These are phyloP conservation scores for Colletotrichum falcatum DNA, from an alignment of 2,329 filamentous ascomycete genomes.

Conservation along the genomic window DNA sequence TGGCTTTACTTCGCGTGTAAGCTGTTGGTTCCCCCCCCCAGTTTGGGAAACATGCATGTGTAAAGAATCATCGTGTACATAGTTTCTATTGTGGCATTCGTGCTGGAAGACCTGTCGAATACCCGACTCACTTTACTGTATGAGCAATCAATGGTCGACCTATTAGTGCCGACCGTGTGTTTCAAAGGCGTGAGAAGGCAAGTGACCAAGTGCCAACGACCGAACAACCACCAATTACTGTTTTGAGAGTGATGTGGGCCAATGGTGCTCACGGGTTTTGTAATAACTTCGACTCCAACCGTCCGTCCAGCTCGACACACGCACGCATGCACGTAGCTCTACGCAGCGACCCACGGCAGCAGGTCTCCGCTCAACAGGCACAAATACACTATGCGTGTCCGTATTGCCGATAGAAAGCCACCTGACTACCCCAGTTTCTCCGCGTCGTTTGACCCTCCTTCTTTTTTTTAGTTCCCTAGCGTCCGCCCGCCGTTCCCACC, in stretches of 20 bases:
- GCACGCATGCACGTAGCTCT: no score
- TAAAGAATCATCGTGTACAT: not conserved
- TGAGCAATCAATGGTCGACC: not conserved
- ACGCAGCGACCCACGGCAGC: not conserved
- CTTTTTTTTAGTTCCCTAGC: not conserved
- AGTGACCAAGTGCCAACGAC: no score
- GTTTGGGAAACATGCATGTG: not conserved
- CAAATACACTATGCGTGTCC: not conserved
- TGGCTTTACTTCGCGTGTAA: not conserved
- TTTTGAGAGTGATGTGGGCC: not conserved
- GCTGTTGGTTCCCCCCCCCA: not conserved
- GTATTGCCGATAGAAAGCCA: not conserved
- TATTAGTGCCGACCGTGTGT: not conserved
- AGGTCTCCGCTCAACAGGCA: not conserved
- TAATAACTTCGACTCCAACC: not conserved
- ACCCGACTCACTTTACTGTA: not conserved
- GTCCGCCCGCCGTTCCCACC: constrained; percentile 12
- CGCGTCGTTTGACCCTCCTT: not conserved
- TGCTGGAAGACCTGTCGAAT: not conserved
- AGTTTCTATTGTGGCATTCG: not conserved
- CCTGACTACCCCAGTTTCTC: not conserved
- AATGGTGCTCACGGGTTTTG: not conserved
- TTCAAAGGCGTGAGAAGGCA: not conserved
- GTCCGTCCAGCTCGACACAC: not conserved
- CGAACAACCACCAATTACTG: not conserved